A percentile compares a stretch with the other conserved stretches of the same genome.
phyloP scores from a whole-genome alignment of 371 early-diverging fungal species.

The Mucor ambiguus region DNA sequence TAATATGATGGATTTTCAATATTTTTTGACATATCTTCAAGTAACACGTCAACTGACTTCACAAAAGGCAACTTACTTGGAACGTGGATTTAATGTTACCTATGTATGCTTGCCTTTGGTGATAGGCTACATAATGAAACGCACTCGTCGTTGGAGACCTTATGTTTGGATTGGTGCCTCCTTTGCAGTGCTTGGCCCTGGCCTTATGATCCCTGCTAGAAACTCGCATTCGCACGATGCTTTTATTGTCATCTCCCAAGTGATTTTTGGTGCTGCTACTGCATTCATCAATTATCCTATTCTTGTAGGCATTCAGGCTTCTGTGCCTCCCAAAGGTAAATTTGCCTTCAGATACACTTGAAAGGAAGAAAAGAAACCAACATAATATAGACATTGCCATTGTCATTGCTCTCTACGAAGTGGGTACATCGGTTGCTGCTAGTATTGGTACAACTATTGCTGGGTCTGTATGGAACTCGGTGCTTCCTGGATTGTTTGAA shows the following conservation, averaged over 20 bases:
- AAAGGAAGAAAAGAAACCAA: not conserved
- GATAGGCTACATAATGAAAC: constrained; percentile 40
- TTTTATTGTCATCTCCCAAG: constrained; percentile 46
- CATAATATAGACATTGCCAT: constrained; percentile 37
- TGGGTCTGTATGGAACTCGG: constrained; percentile 50
- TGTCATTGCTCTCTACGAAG: constrained; percentile 43
- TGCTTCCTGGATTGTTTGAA: constrained; percentile 38
- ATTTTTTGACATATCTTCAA: constrained; percentile 43
- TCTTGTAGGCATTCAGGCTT: constrained; percentile 23
- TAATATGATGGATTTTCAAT: constrained; percentile 41
- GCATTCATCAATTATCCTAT: constrained; percentile 43
- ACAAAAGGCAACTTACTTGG: constrained; percentile 31
- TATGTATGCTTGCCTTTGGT: constrained; percentile 36
- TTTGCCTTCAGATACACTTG: not conserved
- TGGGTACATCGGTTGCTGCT: constrained; percentile 40
- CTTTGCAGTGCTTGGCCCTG: constrained; percentile 40
- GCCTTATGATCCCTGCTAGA: constrained; percentile 55
- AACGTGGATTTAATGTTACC: constrained; percentile 45
- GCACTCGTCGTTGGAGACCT: constrained; percentile 39
- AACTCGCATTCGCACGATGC: constrained; percentile 36
- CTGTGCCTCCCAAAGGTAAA: constrained; percentile 28
- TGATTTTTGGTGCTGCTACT: constrained; percentile 46
- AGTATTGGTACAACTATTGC: constrained; percentile 47
- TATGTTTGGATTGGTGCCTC: constrained; percentile 43
- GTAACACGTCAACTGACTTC: constrained; percentile 36